Evolutionary conservation across 2,329 filamentous ascomycete genomes (phyloP).

Genomic region (Cercospora sojina): DNA sequence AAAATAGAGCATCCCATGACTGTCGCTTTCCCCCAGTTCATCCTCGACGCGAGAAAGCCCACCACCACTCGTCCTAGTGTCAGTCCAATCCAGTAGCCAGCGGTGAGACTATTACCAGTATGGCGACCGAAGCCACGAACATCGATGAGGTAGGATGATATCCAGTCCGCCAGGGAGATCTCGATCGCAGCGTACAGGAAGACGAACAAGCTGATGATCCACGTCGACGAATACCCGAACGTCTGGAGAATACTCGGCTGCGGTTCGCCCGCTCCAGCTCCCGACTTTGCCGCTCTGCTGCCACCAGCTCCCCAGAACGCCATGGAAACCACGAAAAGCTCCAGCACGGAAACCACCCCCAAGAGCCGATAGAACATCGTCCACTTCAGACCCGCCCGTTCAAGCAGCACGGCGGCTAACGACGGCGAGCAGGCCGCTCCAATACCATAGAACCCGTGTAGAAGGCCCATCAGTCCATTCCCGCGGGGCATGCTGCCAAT

Average conservation of each 20-base stretch:
- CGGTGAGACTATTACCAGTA: constrained; percentile 16
- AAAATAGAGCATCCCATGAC: constrained; percentile 6
- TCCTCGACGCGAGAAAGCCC: constrained; percentile 19
- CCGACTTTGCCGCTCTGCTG: constrained; percentile 8
- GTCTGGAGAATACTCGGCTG: constrained; percentile 25
- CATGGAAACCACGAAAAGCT: constrained; percentile 9
- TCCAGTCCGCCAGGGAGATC: constrained; percentile 13
- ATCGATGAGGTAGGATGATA: constrained; percentile 16
- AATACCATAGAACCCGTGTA: constrained; percentile 67
- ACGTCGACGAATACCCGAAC: constrained; percentile 34
- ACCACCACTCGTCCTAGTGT: constrained; percentile 19
- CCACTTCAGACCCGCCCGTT: constrained; percentile 7
- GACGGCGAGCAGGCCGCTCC: constrained; percentile 64
- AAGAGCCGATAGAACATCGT: constrained; percentile 11
- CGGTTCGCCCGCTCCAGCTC: background rate
- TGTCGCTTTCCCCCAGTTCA: constrained; percentile 10
- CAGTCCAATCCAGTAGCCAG: constrained; percentile 24
- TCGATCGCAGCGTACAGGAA: constrained; percentile 14
- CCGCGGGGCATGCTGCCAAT: constrained; percentile 68
- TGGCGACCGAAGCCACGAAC: constrained; percentile 10
- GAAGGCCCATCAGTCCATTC: constrained; percentile 67
- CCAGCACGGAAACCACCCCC: constrained; percentile 5
- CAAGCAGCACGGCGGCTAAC: constrained; percentile 5
- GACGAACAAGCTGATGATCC: constrained; percentile 14
- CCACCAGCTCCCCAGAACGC: constrained; percentile 8